A percentile compares a stretch with the other conserved stretches of the same genome.
These are phyloP conservation scores for Boletus subluridellus DNA, from an alignment of 1,284 basidiomycete species.

Conservation along the genomic window DNA sequence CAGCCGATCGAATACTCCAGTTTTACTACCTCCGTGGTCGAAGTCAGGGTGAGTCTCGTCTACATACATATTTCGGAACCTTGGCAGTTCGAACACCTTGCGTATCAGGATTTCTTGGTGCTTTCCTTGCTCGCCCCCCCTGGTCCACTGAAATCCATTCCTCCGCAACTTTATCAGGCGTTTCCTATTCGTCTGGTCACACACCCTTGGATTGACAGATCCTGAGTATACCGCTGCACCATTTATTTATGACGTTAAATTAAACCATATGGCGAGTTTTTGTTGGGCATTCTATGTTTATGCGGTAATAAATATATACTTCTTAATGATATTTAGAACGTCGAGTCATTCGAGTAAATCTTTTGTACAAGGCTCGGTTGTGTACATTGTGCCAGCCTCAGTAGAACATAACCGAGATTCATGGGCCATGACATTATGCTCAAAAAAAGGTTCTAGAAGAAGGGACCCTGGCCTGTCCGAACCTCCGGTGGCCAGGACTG, in stretches of 20 bases:
- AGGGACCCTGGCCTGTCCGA: not conserved
- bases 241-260: slow-evolving; percentile 23
- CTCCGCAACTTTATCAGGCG: slow-evolving; percentile 37
- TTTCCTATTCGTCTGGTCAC: slow-evolving; percentile 52
- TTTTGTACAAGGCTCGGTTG: not conserved
- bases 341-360: not conserved
- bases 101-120: slow-evolving; percentile 52
- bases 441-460: not conserved
- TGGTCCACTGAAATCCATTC: slow-evolving; percentile 30
- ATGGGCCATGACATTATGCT: not conserved
- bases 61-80: not conserved
- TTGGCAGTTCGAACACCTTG: slow-evolving; percentile 4
- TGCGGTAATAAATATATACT: not conserved
- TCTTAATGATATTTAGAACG: slow-evolving; percentile 11
- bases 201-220: slow-evolving; percentile 43
- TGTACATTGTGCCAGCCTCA: not conserved
- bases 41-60: slow-evolving; percentile 29
- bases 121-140: slow-evolving; percentile 37
- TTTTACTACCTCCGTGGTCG: slow-evolving; percentile 37
- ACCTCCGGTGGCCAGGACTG: not conserved
- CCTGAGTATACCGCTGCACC: slow-evolving; percentile 6
- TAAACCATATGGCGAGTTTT: slow-evolving; percentile 6
- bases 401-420: not conserved
- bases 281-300: not conserved
- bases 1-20: slow-evolving; percentile 36